phyloP scores from a whole-genome alignment of 2,329 filamentous ascomycete species.

The Myriosclerotinia curreyana region DNA sequence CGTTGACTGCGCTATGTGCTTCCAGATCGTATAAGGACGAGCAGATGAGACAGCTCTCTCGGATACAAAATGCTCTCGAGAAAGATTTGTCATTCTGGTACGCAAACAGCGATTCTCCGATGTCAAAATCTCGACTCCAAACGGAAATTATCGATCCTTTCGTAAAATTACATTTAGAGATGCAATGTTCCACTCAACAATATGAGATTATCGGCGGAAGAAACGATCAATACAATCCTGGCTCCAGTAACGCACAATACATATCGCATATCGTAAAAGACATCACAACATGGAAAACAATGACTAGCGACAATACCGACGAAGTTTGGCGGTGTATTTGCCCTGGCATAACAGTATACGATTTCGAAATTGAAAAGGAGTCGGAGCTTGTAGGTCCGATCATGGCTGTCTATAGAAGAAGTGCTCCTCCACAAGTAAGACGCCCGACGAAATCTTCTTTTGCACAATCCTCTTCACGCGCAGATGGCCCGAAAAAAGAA shows the following conservation, averaged over 20 bases:
- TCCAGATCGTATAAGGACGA: not conserved
- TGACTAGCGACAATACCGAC: not conserved
- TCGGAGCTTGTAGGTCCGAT: not conserved
- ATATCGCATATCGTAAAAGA: not conserved
- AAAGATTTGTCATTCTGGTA: not conserved
- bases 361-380: not conserved
- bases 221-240: no score
- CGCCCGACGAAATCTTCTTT: not conserved
- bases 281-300: not conserved
- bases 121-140: not conserved
- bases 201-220: not conserved
- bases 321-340: not conserved
- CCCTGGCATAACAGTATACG: not conserved
- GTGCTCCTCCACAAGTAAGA: not conserved
- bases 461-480: not conserved
- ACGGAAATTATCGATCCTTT: not conserved
- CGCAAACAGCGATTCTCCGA: not conserved
- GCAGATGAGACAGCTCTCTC: not conserved
- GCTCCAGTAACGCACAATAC: not conserved
- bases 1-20: conserved; percentile 3
- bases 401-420: not conserved
- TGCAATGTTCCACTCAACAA: conserved; percentile 1
- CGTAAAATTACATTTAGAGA: not conserved
- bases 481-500: not conserved
- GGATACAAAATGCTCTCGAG: not conserved